Percentiles rank a stretch among this genome's conserved stretches.
phyloP scores from a whole-genome alignment of 2,329 filamentous ascomycete genomes.

The Hymenoscyphus repandus region DNA sequence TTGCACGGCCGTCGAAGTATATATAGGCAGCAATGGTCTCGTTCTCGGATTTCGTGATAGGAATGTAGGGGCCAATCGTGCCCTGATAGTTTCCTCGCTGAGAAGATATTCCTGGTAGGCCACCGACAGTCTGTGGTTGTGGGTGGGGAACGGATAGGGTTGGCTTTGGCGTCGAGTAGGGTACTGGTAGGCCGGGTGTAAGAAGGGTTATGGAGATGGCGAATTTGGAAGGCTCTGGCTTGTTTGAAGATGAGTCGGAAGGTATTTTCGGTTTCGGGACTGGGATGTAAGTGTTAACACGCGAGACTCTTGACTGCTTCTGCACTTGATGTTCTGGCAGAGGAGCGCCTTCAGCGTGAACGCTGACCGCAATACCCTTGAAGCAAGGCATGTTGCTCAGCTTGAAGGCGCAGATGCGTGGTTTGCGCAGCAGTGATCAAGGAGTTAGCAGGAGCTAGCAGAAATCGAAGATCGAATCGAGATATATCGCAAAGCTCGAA shows the following conservation, averaged over 20 bases:
- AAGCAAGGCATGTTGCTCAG: constrained; percentile 76
- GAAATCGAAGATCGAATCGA: constrained; percentile 6
- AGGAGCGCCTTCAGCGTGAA: constrained; percentile 76
- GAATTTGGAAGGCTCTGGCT: constrained; percentile 90
- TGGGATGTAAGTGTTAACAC: constrained; percentile 96
- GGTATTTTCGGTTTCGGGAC: constrained; percentile 82
- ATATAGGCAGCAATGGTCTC: constrained; percentile 99
- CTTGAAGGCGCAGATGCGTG: background rate
- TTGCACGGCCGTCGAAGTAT: constrained; percentile 92
- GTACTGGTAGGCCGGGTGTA: constrained; percentile 80
- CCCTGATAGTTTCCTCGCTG: constrained; percentile 48
- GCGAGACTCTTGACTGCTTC: constrained; percentile 82
- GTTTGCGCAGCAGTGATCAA: background rate
- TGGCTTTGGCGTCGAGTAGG: constrained; percentile 84
- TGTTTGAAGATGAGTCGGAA: constrained; percentile 54
- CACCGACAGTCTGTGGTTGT: constrained; percentile 74
- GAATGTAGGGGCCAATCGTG: constrained; percentile 78
- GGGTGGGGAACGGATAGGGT: constrained; percentile 73
- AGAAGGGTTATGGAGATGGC: constrained; percentile 96
- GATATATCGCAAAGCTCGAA: background rate
- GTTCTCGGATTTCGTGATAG: constrained; percentile 86
- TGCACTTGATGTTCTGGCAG: constrained; percentile 92
- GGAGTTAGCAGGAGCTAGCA: background rate
- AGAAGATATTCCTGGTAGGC: constrained; percentile 50
- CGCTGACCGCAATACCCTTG: constrained; percentile 97